Conservation (phyloP, 139 green algal genomes). For the Cymbomonas tetramitiformis region DNA sequence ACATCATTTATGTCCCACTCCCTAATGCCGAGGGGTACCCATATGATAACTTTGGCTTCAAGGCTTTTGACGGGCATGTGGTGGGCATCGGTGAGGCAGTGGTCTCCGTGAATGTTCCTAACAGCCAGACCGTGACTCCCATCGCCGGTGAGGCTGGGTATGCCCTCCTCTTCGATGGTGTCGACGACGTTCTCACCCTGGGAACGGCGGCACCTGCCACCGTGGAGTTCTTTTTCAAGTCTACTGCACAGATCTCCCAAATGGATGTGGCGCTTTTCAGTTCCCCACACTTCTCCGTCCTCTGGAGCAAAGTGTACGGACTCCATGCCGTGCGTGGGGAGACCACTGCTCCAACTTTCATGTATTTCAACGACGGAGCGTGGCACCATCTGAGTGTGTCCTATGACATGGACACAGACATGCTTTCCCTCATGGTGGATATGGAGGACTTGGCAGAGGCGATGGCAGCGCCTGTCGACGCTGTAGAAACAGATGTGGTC, state of each 20-base stretch:
- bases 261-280: neutral
- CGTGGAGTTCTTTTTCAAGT: conserved; percentile 6
- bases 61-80: neutral
- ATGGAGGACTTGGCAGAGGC: neutral
- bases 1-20: neutral
- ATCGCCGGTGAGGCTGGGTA: conserved; percentile 7
- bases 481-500: neutral
- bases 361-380: conserved; percentile 4
- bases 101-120: neutral
- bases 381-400: conserved; percentile 7
- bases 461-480: neutral
- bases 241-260: neutral
- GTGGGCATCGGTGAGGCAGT: neutral
- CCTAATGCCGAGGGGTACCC: neutral
- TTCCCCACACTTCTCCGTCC: neutral
- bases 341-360: neutral
- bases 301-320: neutral
- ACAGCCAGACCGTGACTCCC: neutral
- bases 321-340: neutral
- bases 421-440: too few relatives aligned
- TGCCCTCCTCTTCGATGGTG: conserved; percentile 7
- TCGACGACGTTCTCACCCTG: neutral
- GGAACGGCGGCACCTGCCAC: neutral
- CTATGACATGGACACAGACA: neutral
- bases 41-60: conserved; percentile 4